A percentile compares a stretch with the other conserved stretches of the same genome.
Evolutionary conservation across 2,329 filamentous ascomycete species (phyloP).

Genomic region (Beauveria caledonica): DNA sequence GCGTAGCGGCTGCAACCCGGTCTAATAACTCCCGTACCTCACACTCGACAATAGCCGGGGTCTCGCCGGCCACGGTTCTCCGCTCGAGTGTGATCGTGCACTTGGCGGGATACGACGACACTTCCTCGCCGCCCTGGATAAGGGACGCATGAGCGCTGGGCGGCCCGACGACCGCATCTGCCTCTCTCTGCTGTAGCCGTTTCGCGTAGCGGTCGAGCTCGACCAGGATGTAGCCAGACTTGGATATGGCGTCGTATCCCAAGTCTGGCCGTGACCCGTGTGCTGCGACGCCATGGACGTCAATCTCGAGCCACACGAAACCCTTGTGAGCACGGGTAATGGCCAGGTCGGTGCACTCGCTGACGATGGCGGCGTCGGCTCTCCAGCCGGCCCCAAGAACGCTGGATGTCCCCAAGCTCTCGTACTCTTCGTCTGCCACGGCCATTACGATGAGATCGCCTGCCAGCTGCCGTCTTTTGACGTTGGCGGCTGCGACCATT

Average conservation of each 20-base stretch:
- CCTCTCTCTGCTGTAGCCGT: constrained; percentile 21
- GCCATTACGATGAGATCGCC: constrained; percentile 46
- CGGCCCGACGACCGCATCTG: constrained; percentile 26
- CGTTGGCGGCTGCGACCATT: constrained; percentile 32
- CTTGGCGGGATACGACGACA: constrained; percentile 41
- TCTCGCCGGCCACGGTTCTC: constrained; percentile 38
- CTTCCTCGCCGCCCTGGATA: constrained; percentile 43
- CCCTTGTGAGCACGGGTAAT: constrained; percentile 42
- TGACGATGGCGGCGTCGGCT: constrained; percentile 43
- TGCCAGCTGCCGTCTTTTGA: constrained; percentile 28
- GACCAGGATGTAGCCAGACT: constrained; percentile 37
- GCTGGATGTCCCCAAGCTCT: constrained; percentile 42
- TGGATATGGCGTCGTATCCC: constrained; percentile 42
- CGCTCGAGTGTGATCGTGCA: constrained; percentile 41
- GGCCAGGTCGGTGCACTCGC: constrained; percentile 36
- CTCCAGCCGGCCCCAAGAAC: constrained; percentile 43
- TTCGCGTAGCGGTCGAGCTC: constrained; percentile 34
- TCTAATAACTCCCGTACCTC: constrained; percentile 32
- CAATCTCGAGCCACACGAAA: constrained; percentile 38
- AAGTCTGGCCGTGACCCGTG: constrained; percentile 35
- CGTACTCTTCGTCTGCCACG: constrained; percentile 45
- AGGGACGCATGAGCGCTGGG: constrained; percentile 39
- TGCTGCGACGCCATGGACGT: constrained; percentile 31
- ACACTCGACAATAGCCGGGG: constrained; percentile 24
- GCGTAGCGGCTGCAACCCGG: constrained; percentile 22